phyloP scores from a whole-genome alignment of 1,139 yeast species.

The Candida sojae region DNA sequence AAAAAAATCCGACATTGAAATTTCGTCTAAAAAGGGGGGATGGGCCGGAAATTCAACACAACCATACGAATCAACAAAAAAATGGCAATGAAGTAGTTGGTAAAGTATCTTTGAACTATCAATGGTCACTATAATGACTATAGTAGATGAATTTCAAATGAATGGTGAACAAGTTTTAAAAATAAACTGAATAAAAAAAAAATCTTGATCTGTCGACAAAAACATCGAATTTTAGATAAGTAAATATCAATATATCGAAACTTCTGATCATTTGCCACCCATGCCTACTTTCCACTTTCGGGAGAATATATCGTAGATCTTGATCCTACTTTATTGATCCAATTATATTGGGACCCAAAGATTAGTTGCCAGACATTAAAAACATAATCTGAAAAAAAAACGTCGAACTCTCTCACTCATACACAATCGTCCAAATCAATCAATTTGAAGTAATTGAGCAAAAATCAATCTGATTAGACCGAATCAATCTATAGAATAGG shows the following conservation, averaged over 20 bases:
- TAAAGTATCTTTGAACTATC: not conserved
- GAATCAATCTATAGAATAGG: constrained; percentile 11
- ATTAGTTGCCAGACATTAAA: not conserved
- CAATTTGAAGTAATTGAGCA: not conserved
- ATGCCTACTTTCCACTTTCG: too few relatives aligned
- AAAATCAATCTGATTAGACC: constrained; percentile 14
- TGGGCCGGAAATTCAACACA: not conserved
- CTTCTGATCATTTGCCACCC: not conserved
- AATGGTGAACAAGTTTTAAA: not conserved
- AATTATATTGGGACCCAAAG: too few relatives aligned
- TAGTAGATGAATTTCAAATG: not conserved
- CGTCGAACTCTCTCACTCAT: not conserved
- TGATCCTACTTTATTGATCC: too few relatives aligned
- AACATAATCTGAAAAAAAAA: not conserved
- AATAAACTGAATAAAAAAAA: not conserved
- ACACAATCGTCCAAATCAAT: not conserved
- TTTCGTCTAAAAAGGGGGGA: not conserved
- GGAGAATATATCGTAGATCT: too few relatives aligned
- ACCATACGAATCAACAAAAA: not conserved
- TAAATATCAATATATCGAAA: too few relatives aligned
- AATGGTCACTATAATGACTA: not conserved
- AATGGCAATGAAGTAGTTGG: not conserved
- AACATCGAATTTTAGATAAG: too few relatives aligned
- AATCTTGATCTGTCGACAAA: not conserved
- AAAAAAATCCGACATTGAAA: not conserved